Evolutionary conservation across 768 basidiomycete genomes (phyloP).

Genomic region (Trametes cingulata): DNA sequence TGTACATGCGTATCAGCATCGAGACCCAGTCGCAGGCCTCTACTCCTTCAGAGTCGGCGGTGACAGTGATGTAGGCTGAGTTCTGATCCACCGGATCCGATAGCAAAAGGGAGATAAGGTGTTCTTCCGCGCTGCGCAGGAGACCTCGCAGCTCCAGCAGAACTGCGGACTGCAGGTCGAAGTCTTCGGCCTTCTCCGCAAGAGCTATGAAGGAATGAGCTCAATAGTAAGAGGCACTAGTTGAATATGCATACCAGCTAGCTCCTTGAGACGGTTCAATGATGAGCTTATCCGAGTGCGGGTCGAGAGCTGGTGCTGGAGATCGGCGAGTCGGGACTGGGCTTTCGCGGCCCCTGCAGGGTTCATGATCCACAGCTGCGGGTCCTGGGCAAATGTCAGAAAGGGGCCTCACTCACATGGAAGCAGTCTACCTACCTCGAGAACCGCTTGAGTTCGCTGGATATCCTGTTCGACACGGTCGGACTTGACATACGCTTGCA

Average conservation of each 20-base stretch:
- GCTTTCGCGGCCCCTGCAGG: slow-evolving; percentile 12
- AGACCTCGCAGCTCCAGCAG: slow-evolving; percentile 17
- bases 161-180: slow-evolving; percentile 13
- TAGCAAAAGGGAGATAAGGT: slow-evolving; percentile 16
- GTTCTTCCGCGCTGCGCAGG: slow-evolving; percentile 3
- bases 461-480: not conserved
- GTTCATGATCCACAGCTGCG: slow-evolving; percentile 6
- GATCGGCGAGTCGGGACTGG: slow-evolving; percentile 11
- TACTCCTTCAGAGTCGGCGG: slow-evolving; percentile 17
- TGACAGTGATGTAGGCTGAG: slow-evolving; percentile 23
- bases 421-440: slow-evolving; percentile 4
- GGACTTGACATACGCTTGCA: not conserved
- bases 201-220: slow-evolving; percentile 2
- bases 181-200: slow-evolving; percentile 3
- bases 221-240: not conserved
- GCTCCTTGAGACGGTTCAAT: slow-evolving; percentile 9
- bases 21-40: slow-evolving; percentile 23
- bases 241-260: slow-evolving; percentile 1
- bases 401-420: too few relatives aligned
- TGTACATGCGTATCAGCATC: slow-evolving; percentile 25
- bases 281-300: not conserved
- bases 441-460: not conserved
- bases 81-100: slow-evolving; percentile 19
- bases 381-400: too few relatives aligned
- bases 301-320: slow-evolving; percentile 16